Evolutionary conservation across 2,329 filamentous ascomycete genomes (phyloP).

Genomic region (Hypomyces perniciosus): DNA sequence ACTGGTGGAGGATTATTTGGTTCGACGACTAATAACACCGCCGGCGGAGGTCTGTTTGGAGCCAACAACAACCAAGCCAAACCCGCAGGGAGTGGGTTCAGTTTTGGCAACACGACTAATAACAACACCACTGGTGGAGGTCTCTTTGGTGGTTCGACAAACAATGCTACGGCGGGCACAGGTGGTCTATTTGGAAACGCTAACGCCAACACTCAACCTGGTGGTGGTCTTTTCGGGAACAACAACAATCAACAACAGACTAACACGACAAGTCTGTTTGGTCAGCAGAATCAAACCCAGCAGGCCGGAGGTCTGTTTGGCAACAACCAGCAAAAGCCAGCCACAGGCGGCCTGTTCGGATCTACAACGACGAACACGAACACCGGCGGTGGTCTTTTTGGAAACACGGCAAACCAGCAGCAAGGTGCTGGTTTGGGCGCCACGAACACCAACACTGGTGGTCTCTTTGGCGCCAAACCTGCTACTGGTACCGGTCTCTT

Average conservation of each 20-base stretch:
- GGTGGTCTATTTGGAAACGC: constrained; percentile 37
- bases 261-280: constrained; percentile 29
- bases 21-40: constrained; percentile 21
- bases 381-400: constrained; percentile 40
- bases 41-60: constrained; percentile 38
- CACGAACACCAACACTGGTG: constrained; percentile 27
- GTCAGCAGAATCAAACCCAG: constrained; percentile 26
- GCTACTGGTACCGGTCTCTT: constrained; percentile 35
- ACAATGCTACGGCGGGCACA: constrained; percentile 14
- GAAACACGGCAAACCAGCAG: constrained; percentile 37
- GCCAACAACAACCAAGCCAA: constrained; percentile 30
- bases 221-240: constrained; percentile 38
- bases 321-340: constrained; percentile 34
- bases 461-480: constrained; percentile 37
- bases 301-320: constrained; percentile 41
- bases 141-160: constrained; percentile 30
- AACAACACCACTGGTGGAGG: constrained; percentile 21
- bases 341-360: constrained; percentile 33
- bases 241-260: constrained; percentile 27
- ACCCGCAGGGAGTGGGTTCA: constrained; percentile 31
- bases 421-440: constrained; percentile 31
- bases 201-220: constrained; percentile 19
- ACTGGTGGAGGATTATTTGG: constrained; percentile 27
- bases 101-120: constrained; percentile 37
- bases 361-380: constrained; percentile 20